Evolutionary conservation across 2,329 filamentous ascomycete species (phyloP), one percentile per base, ranked within the genome.

Genomic region (Colletotrichum destructivum): DNA sequence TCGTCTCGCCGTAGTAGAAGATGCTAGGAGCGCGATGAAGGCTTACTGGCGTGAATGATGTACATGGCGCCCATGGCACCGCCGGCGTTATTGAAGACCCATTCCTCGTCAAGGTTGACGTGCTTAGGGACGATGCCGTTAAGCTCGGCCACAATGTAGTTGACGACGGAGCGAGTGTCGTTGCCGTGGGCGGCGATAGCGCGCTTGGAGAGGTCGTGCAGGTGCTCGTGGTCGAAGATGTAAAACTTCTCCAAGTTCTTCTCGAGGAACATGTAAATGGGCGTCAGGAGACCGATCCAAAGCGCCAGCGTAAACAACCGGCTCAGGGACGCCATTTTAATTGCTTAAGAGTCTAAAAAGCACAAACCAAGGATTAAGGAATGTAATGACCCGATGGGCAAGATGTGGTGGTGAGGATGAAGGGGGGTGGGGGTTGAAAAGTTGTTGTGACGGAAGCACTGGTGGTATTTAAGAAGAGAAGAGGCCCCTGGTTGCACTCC

Each of bases 21-120:
- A 3, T 9, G 18, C 18, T 5, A 16, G 2, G 31, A 18, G 5
- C 9, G 42, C 35, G 44, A 35, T 51, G 31, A 47, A 52, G 31
- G n/a, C 90, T 81, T 82, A 93, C 92, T 95, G 71, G 94, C 93
- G 80, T 97, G 94, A 77, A 97, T 92, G 75, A 97, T 91, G 81
- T 94, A 95, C 94, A 97, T 96, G 78, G 89, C 93, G 67, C 94
- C 94, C 94, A 97, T 97, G 63, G 94, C 94, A 74, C 94, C 94
- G 63, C 94, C 94, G 62, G 94, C 94, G 79, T 97, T 97, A 87
- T 97, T 97, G 78, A 97, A 96, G 56, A 97, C 87, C 94, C 94
- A 97, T 82, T 96, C 92, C 83, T 96, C 90, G 71, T 92, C 84
- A 66, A 89, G 80, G 83, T 93, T 94, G 79, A 96, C 79, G 81